Base-by-base conservation (phyloP, 2,329 filamentous ascomycete genomes). In the Xylariales sp. region DNA sequence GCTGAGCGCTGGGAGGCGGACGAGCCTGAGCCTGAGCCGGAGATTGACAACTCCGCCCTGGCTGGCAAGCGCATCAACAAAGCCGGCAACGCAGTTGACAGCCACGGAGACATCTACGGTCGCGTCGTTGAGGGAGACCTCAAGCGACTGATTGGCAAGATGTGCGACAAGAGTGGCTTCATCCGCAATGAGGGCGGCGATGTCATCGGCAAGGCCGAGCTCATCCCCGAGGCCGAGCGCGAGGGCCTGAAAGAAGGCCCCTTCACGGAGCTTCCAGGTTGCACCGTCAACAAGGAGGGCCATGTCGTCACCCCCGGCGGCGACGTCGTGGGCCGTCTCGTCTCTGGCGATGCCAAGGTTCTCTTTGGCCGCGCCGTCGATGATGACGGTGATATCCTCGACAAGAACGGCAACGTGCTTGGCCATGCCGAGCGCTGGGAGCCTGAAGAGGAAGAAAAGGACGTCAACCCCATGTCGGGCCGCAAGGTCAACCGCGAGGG, bases 331-430 rank as follows among this genome's bases (percentile, higher is more conserved):
- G 88, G 88, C 16, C 71, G 82, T 29, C 72, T 91, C 27, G 68
- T 75, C 4, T 76, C 80, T 32, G 88, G 87, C 3, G 84, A 94
- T 38, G 59, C 74, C 24, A 88, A 88, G 71, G 67, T 71, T 36
- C 73, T 94, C 1, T 77, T 82, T 25, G 88, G 88, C 13, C 83
- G 86, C 32, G 53, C 70, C 7, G 87, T 93, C 14, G 88, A 93
- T 40, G 82, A 88, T 44, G 87, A 94, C 46, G 88, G 88, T 25
- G 87, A 93, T 40, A 80, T 94, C 21, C 70, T 85, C 40, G 88
- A 93, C 67, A 81, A 80, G 58, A 89, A 88, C 54, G 76, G 76
- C 21, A 81, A 81, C 45, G 55, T 65, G 1, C 57, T 81, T 3
- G 76, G 74, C 19, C 71, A 74, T 43, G 76, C 76, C 1, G 76